phyloP scores from a whole-genome alignment of 106 monocot species.

The Dendrobium nobile region DNA sequence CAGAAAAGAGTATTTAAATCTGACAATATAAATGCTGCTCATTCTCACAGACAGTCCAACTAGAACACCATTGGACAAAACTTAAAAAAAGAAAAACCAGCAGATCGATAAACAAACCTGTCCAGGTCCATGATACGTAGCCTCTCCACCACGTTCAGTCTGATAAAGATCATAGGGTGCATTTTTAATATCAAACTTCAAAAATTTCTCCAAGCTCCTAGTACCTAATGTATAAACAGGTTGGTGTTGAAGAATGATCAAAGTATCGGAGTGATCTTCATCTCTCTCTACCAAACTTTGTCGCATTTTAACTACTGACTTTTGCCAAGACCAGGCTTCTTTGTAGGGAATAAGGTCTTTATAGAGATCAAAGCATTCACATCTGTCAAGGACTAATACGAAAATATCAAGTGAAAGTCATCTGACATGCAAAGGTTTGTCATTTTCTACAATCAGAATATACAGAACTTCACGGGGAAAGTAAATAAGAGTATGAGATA shows the following conservation, averaged over 20 bases:
- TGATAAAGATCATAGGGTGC: constrained; percentile 67
- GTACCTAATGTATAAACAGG: constrained; percentile 89
- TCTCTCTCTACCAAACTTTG: constrained; percentile 36
- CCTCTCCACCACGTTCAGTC: constrained; percentile 92
- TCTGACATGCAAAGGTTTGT: neutral
- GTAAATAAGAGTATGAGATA: neutral
- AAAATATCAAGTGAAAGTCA: neutral
- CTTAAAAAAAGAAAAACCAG: neutral
- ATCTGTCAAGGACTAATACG: constrained; percentile 33
- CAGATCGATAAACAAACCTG: constrained; percentile 40
- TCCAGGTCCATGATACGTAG: constrained; percentile 94
- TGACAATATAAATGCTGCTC: neutral
- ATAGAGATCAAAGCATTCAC: constrained; percentile 67
- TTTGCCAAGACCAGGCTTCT: constrained; percentile 76
- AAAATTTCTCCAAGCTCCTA: constrained; percentile 44
- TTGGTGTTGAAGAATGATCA: constrained; percentile 75
- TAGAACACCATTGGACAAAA: neutral
- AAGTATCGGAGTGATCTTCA: constrained; percentile 62
- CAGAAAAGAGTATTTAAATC: neutral
- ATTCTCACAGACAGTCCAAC: neutral
- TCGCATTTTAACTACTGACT: constrained; percentile 52
- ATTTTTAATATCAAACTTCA: constrained; percentile 64
- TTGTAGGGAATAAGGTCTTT: constrained; percentile 68
- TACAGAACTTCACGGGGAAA: neutral
- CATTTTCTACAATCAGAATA: neutral